Evolutionary conservation across 768 basidiomycete species (phyloP).

Genomic region (Termitomyces heimii): DNA sequence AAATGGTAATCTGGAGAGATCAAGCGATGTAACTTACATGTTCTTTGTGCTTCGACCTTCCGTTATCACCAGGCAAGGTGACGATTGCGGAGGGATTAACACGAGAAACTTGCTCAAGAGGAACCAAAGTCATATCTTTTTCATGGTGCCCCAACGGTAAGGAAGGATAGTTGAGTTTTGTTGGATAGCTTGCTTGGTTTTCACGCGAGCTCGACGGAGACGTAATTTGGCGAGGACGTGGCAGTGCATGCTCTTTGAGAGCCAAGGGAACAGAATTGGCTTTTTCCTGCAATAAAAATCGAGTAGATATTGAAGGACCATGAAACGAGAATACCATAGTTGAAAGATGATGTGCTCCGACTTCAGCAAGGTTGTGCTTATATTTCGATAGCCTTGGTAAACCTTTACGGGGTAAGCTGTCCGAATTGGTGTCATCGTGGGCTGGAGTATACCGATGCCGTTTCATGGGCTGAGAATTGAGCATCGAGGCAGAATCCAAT

Average conservation of each 20-base stretch:
- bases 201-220: constrained; percentile 3
- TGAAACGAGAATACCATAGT: not conserved
- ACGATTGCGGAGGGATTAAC: constrained; percentile 3
- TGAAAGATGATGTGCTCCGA: constrained; percentile 16
- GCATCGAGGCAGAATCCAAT: not conserved
- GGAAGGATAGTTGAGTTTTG: not conserved
- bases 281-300: not conserved
- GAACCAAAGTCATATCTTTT: constrained; percentile 11
- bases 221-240: constrained; percentile 2
- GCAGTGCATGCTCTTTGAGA: not conserved
- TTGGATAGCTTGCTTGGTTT: constrained; percentile 4
- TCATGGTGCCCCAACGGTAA: constrained; percentile 16
- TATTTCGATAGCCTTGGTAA: constrained; percentile 14
- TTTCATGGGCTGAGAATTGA: not conserved
- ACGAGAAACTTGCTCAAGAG: constrained; percentile 11
- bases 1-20: not conserved
- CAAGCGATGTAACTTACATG: not conserved
- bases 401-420: constrained; percentile 21
- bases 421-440: constrained; percentile 28
- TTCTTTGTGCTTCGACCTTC: not conserved
- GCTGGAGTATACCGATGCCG: constrained; percentile 8
- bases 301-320: not conserved
- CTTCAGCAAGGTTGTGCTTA: constrained; percentile 31
- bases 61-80: not conserved
- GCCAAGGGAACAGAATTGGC: not conserved